Evolutionary conservation across 2,329 filamentous ascomycete genomes (phyloP).

Genomic region (Phialophora expanda): DNA sequence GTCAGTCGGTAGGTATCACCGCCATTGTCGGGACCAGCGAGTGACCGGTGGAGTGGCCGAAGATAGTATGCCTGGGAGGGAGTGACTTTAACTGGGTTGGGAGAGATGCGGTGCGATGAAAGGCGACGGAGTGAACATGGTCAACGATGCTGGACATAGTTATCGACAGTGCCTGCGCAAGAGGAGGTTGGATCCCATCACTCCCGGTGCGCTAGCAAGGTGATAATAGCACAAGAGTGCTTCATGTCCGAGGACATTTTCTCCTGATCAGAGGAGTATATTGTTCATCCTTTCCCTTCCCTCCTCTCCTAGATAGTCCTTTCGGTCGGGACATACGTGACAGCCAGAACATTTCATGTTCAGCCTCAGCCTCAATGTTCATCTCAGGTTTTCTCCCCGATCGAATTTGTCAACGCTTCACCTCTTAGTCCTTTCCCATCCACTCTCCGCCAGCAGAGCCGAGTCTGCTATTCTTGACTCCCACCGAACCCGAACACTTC

Average conservation of each 20-base stretch:
- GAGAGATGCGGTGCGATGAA: not conserved
- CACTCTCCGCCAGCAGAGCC: not conserved
- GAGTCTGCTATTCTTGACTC: not conserved
- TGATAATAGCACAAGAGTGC: not conserved
- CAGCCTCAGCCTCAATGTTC: too few species aligned
- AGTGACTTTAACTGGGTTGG: not conserved
- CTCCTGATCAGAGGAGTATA: not conserved
- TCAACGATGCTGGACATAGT: not conserved
- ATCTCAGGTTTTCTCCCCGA: too few species aligned
- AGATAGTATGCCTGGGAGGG: too few species aligned
- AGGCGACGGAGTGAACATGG: not conserved
- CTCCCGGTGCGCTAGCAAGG: not conserved
- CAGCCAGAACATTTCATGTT: too few species aligned
- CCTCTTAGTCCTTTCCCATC: too few species aligned
- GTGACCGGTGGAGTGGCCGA: too few species aligned
- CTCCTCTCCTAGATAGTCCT: too few species aligned
- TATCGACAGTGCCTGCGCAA: not conserved
- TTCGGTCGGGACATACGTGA: too few species aligned
- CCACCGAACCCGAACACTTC: constrained; percentile 39
- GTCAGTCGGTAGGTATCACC: not conserved
- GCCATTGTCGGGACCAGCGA: not conserved
- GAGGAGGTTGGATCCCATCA: not conserved
- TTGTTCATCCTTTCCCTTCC: too few species aligned
- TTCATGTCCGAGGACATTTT: not conserved
- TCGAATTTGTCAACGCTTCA: too few species aligned